Base-by-base conservation (phyloP, 305 asterid genomes). In the Plantago lanceolata region DNA sequence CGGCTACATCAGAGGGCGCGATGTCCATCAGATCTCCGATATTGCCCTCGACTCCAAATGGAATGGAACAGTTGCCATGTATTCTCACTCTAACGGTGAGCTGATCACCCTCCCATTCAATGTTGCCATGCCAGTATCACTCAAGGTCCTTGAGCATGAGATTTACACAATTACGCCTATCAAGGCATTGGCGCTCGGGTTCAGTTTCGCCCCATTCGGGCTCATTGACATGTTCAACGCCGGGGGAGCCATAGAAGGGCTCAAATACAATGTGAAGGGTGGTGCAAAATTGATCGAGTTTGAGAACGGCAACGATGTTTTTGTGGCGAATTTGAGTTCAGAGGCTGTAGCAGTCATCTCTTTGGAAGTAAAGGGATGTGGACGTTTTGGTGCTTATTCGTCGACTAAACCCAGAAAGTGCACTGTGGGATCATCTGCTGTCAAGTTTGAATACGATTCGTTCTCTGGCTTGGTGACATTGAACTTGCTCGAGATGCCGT, bases 211-310 rank as follows among this genome's bases (percentile, higher is more conserved):
- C 0, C 96, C 96, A 0, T 51, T 92, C 0, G 96, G 98, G 43
- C 96, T 92, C 48, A 70, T 89, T 40, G 82, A 87, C 79, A 89
- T 92, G 98, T 89, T 76, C 82, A 92, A 92, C 54, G 81, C 80
- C 0, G 87, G 90, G 48, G 90, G 76, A 19, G 76, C 76, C 12
- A 71, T 71, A 13, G 73, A 66, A 29, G 68, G 49, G 67, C 57
- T 71, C 11, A 58, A 59, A 28, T 75, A 67, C 35, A 65, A 70
- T 17, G 68, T 18, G 19, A 71, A 62, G 52, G 57, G 64, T 6
- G 63, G 65, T 37, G 69, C 78, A 18, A 63, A 69, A 20, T 69
- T 45, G n/a, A 19, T 33, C 11, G 75, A 59, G 48, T 55, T 55
- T 9, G 43, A 55, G 19, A 55, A 3, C 5, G 59, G 59, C 4